These are phyloP conservation scores for Aspergillus egyptiacus DNA, from an alignment of 495 filamentous ascomycete species.

Conservation along the genomic window DNA sequence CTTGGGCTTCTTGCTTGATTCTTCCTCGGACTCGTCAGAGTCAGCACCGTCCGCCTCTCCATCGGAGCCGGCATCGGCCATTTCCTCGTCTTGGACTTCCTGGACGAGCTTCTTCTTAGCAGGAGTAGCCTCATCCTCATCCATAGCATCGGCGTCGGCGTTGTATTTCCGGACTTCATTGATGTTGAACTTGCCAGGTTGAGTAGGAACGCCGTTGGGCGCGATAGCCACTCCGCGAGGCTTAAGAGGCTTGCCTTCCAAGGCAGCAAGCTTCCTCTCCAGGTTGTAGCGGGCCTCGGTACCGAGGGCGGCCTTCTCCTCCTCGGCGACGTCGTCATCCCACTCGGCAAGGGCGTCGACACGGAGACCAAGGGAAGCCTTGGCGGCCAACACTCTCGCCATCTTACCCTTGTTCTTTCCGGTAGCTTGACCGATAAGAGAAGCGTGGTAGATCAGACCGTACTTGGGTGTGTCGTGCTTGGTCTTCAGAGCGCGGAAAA, in stretches of 20 bases:
- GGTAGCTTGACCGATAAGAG: conserved; percentile 90
- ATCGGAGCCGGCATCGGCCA: conserved; percentile 46
- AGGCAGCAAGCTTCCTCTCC: conserved; percentile 72
- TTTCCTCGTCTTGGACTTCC: conserved; percentile 49
- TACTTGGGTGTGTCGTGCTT: conserved; percentile 99
- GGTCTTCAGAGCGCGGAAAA: conserved; percentile 97
- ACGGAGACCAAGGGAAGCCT: conserved; percentile 86
- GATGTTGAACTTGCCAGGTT: conserved; percentile 78
- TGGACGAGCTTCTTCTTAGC: conserved; percentile 48
- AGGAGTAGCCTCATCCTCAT: conserved; percentile 53
- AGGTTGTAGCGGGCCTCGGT: conserved; percentile 67
- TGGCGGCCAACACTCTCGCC: conserved; percentile 88
- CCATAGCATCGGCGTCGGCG: conserved; percentile 81
- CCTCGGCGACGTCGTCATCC: conserved; percentile 73
- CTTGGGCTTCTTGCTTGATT: conserved; percentile 37
- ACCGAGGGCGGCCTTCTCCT: conserved; percentile 75
- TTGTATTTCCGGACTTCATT: conserved; percentile 97
- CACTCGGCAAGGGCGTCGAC: conserved; percentile 86
- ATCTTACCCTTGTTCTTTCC: conserved; percentile 99
- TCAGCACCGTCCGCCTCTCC: conserved; percentile 41
- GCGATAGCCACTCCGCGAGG: conserved; percentile 68
- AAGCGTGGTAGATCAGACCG: conserved; percentile 97
- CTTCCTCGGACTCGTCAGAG: conserved; percentile 40
- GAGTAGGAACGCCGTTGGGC: conserved; percentile 55
- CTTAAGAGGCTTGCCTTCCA: conserved; percentile 88